phyloP scores from a whole-genome alignment of 441 rosid genomes.

The Hura crepitans region DNA sequence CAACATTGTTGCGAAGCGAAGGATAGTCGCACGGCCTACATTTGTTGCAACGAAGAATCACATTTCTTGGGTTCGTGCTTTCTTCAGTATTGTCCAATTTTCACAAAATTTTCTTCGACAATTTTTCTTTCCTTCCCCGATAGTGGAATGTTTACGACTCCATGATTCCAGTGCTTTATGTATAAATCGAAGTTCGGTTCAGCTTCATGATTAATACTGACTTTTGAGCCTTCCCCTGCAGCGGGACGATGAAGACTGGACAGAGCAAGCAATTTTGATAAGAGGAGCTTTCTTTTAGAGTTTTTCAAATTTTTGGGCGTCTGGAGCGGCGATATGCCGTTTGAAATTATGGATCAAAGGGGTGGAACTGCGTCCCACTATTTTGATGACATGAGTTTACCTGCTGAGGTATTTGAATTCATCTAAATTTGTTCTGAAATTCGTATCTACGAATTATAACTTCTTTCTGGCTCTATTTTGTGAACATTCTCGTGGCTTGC shows the following conservation, averaged over 20 bases:
- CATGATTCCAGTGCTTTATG: not conserved
- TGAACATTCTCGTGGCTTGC: not conserved
- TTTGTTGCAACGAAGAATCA: constrained; percentile 6
- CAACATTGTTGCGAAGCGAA: constrained; percentile 1
- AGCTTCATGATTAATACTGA: constrained; percentile 15
- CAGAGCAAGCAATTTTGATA: constrained; percentile 21
- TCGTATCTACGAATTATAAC: not conserved
- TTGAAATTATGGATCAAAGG: constrained; percentile 61
- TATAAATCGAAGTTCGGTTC: not conserved
- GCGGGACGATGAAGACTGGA: constrained; percentile 27
- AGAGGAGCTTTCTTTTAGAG: constrained; percentile 5
- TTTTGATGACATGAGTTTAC: constrained; percentile 42
- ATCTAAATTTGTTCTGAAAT: not conserved
- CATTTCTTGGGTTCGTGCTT: constrained; percentile 5
- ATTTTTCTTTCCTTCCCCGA: not conserved
- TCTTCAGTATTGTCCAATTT: constrained; percentile 1
- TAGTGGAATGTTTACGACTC: not conserved
- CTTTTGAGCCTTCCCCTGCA: constrained; percentile 26
- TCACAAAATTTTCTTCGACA: not conserved
- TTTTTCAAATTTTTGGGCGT: constrained; percentile 22
- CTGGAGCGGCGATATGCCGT: constrained; percentile 45
- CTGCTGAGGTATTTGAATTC: constrained; percentile 50
- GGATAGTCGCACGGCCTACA: not conserved
- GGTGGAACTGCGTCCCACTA: constrained; percentile 43
- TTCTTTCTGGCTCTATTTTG: not conserved